Evolutionary conservation across 2,329 filamentous ascomycete genomes (phyloP), one percentile per base, ranked within the genome.

Genomic region (Diaporthe eres): DNA sequence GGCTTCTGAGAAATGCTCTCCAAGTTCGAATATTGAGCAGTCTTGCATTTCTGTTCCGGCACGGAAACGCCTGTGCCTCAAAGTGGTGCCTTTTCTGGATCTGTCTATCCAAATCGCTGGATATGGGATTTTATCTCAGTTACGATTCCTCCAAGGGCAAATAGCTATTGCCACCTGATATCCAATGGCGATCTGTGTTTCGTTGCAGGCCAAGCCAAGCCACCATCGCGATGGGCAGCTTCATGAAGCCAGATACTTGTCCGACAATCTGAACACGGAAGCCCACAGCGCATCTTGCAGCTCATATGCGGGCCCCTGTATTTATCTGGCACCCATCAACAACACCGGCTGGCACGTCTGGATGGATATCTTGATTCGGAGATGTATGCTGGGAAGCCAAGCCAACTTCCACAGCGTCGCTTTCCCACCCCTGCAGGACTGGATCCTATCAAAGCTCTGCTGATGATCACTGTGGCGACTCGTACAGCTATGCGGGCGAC

Each of bases 401-500:
- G 15, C 19, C 12, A 19, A n/a, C 44, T 37, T 68, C n/a, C 65
- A 28, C 65, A 37, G 15, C 47, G 39, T 53, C 3, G 17, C 17
- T 28, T 34, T 19, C 65, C 39, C 13, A 53, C 47, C 65, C 65
- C 28, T 68, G 47, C 22, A 42, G 34, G 47, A 53, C 8, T 7
- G 39, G 63, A 68, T 39, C 47, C 63, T 53, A 68, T 68, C 47
- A 39, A 47, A 39, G 28, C 44, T 39, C 13, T 7, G 12, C 17
- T 1, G 19, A n/a, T 31, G 47, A 39, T 68, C 31, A 25, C 4
- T 39, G 65, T 68, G 65, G 65, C 65, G 65, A 68, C 28, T 53
- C 19, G 12, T 37, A 25, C 31, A 13, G 42, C 28, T 51, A 34
- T 39, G 63, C 47, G 6, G 63, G 63, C 28, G 44, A 39, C 28